These are phyloP conservation scores for Penicillium freii DNA, from an alignment of 2,329 filamentous ascomycete species.

Conservation along the genomic window DNA sequence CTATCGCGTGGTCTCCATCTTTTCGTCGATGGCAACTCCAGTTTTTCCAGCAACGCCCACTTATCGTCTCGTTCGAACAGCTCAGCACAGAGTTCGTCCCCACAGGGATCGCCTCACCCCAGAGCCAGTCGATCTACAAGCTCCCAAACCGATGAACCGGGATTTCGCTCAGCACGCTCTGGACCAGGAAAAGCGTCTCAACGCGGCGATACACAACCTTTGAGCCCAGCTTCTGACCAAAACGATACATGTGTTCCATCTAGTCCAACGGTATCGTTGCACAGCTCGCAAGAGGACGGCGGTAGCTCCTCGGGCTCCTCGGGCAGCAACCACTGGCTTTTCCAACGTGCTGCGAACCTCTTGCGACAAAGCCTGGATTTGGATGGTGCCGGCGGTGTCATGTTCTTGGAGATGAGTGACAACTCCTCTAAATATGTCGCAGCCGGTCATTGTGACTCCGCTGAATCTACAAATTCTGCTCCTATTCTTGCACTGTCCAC, in stretches of 20 bases:
- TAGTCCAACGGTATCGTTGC: background rate
- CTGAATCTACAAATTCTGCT: constrained; percentile 3
- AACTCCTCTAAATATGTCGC: constrained; percentile 5
- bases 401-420: constrained; percentile 9
- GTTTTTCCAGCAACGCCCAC: constrained; percentile 2
- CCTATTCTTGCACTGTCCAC: constrained; percentile 15
- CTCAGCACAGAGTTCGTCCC: background rate
- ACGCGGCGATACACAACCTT: background rate
- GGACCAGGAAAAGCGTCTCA: background rate
- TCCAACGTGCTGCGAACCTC: constrained; percentile 21
- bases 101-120: background rate
- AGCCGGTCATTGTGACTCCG: constrained; percentile 4
- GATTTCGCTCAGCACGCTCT: background rate
- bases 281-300: background rate
- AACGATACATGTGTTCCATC: background rate
- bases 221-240: background rate
- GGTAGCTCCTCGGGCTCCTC: background rate
- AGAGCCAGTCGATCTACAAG: background rate
- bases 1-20: constrained; percentile 7
- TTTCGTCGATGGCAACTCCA: constrained; percentile 14
- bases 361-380: constrained; percentile 20
- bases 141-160: background rate
- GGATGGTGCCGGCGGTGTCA: constrained; percentile 13
- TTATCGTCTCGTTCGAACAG: background rate
- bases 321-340: constrained; percentile 16